Evolutionary conservation across 306 rosid species (phyloP).

Genomic region (Prunus armeniaca): DNA sequence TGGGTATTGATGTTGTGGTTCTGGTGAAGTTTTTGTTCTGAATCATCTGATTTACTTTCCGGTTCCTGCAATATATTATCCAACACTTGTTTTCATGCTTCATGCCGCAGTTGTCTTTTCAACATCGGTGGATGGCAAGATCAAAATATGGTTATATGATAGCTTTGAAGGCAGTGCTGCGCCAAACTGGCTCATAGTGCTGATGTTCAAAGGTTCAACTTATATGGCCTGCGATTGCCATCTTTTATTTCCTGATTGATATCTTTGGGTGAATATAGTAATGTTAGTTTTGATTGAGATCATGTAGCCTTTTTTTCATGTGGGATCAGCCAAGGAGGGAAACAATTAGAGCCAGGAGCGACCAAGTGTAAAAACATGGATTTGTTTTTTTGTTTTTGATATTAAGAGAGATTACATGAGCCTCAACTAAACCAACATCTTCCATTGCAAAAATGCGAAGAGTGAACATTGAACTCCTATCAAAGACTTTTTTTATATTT

Average conservation of each 20-base stretch:
- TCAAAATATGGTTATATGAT: constrained; percentile 78
- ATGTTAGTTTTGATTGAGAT: constrained; percentile 3
- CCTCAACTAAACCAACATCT: no score
- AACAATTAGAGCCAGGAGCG: no score
- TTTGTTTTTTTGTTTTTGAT: no score
- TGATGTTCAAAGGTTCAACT: constrained; percentile 62
- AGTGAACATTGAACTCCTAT: no score
- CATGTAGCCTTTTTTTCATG: constrained; percentile 72
- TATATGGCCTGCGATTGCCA: constrained; percentile 6
- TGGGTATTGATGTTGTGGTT: background rate
- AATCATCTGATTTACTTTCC: background rate
- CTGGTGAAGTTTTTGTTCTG: background rate
- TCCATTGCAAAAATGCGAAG: no score
- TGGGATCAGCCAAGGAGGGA: constrained; percentile 35
- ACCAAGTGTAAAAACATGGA: no score
- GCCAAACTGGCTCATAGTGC: constrained; percentile 73
- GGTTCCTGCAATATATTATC: background rate
- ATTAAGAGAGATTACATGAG: no score
- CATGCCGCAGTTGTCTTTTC: constrained; percentile 64
- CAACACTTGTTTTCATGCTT: background rate
- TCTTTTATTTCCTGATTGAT: background rate
- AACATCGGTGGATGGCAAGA: constrained; percentile 70
- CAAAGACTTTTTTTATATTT: constrained; percentile 1
- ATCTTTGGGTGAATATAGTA: background rate
- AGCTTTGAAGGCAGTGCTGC: constrained; percentile 63